These are phyloP conservation scores for Solanum piurae DNA, from an alignment of 257 asterid species.

Conservation along the genomic window DNA sequence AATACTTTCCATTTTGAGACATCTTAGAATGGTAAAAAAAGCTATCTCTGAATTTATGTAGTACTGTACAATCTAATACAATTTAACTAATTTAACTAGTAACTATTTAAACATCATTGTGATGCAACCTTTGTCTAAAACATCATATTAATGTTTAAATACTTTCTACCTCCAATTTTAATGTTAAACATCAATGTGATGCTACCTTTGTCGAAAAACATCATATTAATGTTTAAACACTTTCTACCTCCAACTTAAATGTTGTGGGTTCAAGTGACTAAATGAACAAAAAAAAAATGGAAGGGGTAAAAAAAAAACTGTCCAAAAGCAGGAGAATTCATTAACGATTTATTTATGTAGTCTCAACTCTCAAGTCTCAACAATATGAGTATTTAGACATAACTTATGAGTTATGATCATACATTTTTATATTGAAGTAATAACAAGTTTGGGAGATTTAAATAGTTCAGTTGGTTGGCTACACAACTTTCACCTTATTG, in stretches of 20 bases:
- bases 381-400: not conserved
- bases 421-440: not conserved
- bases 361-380: not conserved
- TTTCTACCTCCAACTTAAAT: not conserved
- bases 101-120: not conserved
- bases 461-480: not conserved
- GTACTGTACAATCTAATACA: not conserved
- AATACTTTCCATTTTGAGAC: not conserved
- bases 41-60: not conserved
- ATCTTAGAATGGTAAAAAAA: not conserved
- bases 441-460: not conserved
- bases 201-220: too few species aligned
- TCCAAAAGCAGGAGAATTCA: too few species aligned
- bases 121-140: too few species aligned
- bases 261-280: not conserved
- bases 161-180: not conserved
- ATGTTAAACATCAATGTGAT: not conserved
- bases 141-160: not conserved
- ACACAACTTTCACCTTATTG: too few species aligned
- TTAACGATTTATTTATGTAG: too few species aligned
- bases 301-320: too few species aligned
- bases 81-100: not conserved
- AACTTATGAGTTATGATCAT: not conserved
- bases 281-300: too few species aligned
- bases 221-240: not conserved